phyloP scores from a whole-genome alignment of 129 eudicot species.

The Smallanthus sonchifolius region DNA sequence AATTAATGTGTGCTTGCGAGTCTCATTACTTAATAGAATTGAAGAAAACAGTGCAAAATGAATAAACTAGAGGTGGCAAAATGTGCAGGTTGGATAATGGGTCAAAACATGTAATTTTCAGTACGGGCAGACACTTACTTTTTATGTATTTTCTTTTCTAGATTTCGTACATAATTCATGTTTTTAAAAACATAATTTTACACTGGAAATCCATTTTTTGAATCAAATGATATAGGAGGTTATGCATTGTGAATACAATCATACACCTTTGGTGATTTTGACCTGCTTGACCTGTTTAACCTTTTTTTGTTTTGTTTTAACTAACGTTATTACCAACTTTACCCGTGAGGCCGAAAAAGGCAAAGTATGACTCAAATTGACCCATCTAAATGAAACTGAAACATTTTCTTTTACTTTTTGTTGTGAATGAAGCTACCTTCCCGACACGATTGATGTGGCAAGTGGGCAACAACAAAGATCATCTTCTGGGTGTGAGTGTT shows the following conservation, averaged over 20 bases:
- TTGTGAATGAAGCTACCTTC: conserved; percentile 39
- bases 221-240: background rate
- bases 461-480: conserved; percentile 43
- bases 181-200: background rate
- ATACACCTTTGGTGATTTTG: background rate
- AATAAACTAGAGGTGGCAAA: background rate
- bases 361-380: background rate
- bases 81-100: background rate
- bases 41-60: background rate
- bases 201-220: background rate
- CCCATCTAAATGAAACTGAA: background rate
- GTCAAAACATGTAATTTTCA: background rate
- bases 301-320: background rate
- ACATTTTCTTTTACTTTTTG: background rate
- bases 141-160: background rate
- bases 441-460: conserved; percentile 46
- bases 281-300: background rate
- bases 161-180: background rate
- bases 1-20: background rate
- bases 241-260: background rate
- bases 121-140: background rate
- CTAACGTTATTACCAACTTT: background rate
- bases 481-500: conserved; percentile 47
- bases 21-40: background rate
- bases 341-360: background rate